Conservation (phyloP, 2,329 filamentous ascomycete genomes). For the Chaetomium strumarium region DNA sequence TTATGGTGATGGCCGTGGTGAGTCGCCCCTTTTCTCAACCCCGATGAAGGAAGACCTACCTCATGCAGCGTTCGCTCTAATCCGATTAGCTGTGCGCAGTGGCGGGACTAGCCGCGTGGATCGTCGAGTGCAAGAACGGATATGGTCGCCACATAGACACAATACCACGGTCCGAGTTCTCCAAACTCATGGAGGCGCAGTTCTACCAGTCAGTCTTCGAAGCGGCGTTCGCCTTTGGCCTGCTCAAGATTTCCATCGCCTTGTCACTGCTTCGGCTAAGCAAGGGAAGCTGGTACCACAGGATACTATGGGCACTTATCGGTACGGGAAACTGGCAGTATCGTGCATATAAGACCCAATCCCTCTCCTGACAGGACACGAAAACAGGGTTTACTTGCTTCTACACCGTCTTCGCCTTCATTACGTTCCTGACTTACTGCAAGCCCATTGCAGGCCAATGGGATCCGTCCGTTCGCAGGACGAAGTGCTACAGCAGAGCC, state of each 20-base stretch:
- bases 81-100: constrained; percentile 16
- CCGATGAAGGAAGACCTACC: background rate
- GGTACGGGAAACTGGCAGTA: constrained; percentile 3
- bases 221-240: constrained; percentile 21
- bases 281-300: constrained; percentile 19
- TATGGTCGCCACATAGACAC: constrained; percentile 18
- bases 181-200: constrained; percentile 18
- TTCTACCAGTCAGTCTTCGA: constrained; percentile 23
- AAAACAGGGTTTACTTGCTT: constrained; percentile 16
- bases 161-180: constrained; percentile 6
- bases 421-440: constrained; percentile 21
- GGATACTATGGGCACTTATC: constrained; percentile 19
- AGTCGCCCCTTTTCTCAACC: background rate
- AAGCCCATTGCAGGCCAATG: constrained; percentile 18
- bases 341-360: background rate
- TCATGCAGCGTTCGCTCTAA: background rate
- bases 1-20: constrained; percentile 26
- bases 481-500: constrained; percentile 19
- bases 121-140: constrained; percentile 15
- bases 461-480: constrained; percentile 6
- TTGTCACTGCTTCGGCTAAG: constrained; percentile 20
- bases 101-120: constrained; percentile 17
- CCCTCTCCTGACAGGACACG: background rate
- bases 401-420: constrained; percentile 23
- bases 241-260: constrained; percentile 24